Evolutionary conservation across 2,329 filamentous ascomycete genomes (phyloP).

Genomic region (Colletotrichum sp.): DNA sequence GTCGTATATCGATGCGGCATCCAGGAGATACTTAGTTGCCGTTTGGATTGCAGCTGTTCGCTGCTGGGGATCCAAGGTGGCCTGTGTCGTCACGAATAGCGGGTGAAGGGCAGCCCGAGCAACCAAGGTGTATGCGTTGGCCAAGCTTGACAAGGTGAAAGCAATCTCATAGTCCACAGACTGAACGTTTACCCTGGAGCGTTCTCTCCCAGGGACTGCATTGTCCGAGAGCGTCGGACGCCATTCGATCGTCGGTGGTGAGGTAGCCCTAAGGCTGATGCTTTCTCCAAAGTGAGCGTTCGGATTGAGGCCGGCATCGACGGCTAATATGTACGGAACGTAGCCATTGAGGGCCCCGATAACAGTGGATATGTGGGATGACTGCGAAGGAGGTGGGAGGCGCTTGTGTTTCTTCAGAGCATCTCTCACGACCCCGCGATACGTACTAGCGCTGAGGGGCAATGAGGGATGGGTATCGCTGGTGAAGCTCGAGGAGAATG

Average conservation of each 20-base stretch:
- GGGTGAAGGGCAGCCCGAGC: slow-evolving; percentile 76
- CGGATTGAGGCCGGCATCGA: slow-evolving; percentile 74
- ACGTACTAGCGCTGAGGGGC: slow-evolving; percentile 80
- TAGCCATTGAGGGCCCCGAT: slow-evolving; percentile 76
- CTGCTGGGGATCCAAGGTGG: slow-evolving; percentile 67
- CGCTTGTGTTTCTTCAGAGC: slow-evolving; percentile 89
- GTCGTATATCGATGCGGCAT: slow-evolving; percentile 79
- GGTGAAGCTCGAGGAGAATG: slow-evolving; percentile 77
- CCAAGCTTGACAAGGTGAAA: slow-evolving; percentile 80
- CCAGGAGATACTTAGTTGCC: slow-evolving; percentile 79
- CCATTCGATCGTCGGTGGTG: slow-evolving; percentile 77
- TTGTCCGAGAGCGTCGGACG: slow-evolving; percentile 75
- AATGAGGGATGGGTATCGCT: slow-evolving; percentile 90
- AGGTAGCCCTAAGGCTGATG: slow-evolving; percentile 69
- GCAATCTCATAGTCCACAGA: slow-evolving; percentile 84
- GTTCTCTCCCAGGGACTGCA: slow-evolving; percentile 68
- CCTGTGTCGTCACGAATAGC: slow-evolving; percentile 70
- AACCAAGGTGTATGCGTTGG: slow-evolving; percentile 73
- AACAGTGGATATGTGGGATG: slow-evolving; percentile 73
- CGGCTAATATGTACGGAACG: slow-evolving; percentile 80
- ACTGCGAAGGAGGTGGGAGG: slow-evolving; percentile 73
- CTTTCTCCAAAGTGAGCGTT: slow-evolving; percentile 60
- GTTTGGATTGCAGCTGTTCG: slow-evolving; percentile 72
- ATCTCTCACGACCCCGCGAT: slow-evolving; percentile 82
- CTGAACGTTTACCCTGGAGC: slow-evolving; percentile 69